Conservation (phyloP, 768 basidiomycete genomes). For the Dacryopinax primogenitus region DNA sequence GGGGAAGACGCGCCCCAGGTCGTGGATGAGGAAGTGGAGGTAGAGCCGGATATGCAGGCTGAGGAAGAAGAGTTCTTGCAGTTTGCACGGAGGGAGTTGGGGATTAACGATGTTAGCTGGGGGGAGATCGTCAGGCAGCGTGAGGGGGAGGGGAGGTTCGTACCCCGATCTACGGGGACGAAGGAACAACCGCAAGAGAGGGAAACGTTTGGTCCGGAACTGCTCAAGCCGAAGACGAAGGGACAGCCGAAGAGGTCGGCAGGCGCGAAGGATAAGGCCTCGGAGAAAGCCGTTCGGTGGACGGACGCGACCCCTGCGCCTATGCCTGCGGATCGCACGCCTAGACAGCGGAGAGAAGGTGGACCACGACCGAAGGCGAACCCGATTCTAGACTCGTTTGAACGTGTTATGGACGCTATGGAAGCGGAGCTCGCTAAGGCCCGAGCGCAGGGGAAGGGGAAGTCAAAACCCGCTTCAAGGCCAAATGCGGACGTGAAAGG, state of each 20-base stretch:
- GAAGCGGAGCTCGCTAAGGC: slow-evolving; percentile 56
- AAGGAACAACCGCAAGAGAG: not conserved
- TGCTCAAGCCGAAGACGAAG: not conserved
- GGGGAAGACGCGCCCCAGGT: slow-evolving; percentile 67
- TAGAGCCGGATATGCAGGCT: slow-evolving; percentile 82
- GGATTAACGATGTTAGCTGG: slow-evolving; percentile 85
- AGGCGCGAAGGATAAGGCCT: not conserved
- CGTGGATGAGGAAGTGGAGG: slow-evolving; percentile 48
- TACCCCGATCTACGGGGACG: slow-evolving; percentile 12
- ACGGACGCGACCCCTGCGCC: not conserved
- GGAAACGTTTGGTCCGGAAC: not conserved
- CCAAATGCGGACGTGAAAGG: slow-evolving; percentile 1
- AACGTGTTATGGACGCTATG: slow-evolving; percentile 92
- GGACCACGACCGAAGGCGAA: slow-evolving; percentile 39
- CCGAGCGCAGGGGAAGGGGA: slow-evolving; percentile 37
- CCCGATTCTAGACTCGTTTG: slow-evolving; percentile 77
- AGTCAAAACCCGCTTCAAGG: slow-evolving; percentile 32
- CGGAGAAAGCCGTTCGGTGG: not conserved
- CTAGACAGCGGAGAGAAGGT: slow-evolving; percentile 10
- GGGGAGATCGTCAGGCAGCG: slow-evolving; percentile 70
- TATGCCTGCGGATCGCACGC: not conserved
- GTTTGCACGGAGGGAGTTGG: slow-evolving; percentile 84
- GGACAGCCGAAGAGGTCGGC: not conserved
- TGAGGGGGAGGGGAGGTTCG: slow-evolving; percentile 64
- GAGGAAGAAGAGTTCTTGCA: slow-evolving; percentile 92